Base-by-base conservation (phyloP, 129 eudicot genomes). In the Ambrosia trifida region DNA sequence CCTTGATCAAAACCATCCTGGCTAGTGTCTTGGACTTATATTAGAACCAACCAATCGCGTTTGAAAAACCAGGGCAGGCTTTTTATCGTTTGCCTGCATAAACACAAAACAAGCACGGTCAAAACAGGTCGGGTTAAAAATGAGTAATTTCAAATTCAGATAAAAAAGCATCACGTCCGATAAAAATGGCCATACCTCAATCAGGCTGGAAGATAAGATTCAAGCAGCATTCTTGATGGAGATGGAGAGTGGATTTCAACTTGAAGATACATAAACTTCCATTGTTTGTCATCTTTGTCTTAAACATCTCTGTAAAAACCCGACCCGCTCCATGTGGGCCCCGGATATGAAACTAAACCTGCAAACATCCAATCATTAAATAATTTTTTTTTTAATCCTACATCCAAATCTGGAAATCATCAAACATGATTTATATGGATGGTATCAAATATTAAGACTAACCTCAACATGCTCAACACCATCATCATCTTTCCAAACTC, bases 241-340 rank as follows among this genome's bases (percentile, higher is more conserved):
- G 91, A 74, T 45, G 99, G 97, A 5, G 92, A 77, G 17, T 74
- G 76, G 64, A 95, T 82, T 56, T 90, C 96, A 11, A 95, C 97
- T 73, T 88, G 85, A 76, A 95, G 64, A 80, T 84, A 95, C 70
- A 79, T 86, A 73, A 83, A 94, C 84, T 93, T 93, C 98, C 98
- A 93, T 72, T 89, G 85, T 32, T 83, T 85, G 77, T 87, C 98
- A 59, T 43, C 86, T 72, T 78, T 82, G 88, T 89, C 95, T 62
- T 89, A 78, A 93, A 93, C 96, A 93, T 93, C 78, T 87, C 95
- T 0, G 88, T 13, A 24, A 60, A 85, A 50, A 93, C 96, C 80
- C 80, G 80, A 7, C 96, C 98, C 17, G 79, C 82, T 75, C 98
- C 98, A 75, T 87, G 95, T n/a, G 95, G 96, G 60, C 98, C 98